Conservation (phyloP, 768 basidiomycete species). For the Leucocoprinus sp. region DNA sequence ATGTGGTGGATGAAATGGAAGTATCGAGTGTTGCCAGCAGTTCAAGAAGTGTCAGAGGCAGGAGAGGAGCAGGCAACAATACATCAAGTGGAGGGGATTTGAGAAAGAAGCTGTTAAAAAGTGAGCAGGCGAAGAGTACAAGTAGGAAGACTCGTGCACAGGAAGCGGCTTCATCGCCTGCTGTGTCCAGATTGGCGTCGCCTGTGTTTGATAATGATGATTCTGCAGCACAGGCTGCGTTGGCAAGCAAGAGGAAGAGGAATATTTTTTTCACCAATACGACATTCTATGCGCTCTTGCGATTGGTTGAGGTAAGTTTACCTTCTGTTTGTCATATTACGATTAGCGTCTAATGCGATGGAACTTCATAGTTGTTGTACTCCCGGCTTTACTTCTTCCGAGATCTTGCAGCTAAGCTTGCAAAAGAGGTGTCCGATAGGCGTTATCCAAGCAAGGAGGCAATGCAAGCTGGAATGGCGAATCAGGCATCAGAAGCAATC, state of each 20-base stretch:
- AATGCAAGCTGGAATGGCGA: slow-evolving; percentile 22
- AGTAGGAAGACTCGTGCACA: slow-evolving; percentile 49
- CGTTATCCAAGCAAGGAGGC: slow-evolving; percentile 17
- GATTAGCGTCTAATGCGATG: slow-evolving; percentile 5
- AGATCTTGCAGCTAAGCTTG: slow-evolving; percentile 45
- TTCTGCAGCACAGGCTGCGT: slow-evolving; percentile 24
- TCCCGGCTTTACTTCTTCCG: slow-evolving; percentile 78
- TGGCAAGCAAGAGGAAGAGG: slow-evolving; percentile 22
- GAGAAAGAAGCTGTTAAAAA: slow-evolving; percentile 74
- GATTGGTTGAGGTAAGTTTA: slow-evolving; percentile 71
- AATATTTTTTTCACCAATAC: slow-evolving; percentile 85
- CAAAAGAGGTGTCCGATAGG: slow-evolving; percentile 17
- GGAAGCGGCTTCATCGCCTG: slow-evolving; percentile 39
- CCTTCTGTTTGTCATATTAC: slow-evolving; percentile 9
- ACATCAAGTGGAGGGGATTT: slow-evolving; percentile 46
- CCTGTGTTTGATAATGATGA: slow-evolving; percentile 45
- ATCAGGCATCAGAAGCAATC: slow-evolving; percentile 19
- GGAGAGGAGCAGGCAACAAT: slow-evolving; percentile 7
- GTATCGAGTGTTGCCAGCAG: slow-evolving; percentile 23
- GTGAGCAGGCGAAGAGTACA: slow-evolving; percentile 71
- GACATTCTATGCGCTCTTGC: slow-evolving; percentile 76
- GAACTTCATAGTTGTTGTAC: slow-evolving; percentile 58
- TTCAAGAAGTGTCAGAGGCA: slow-evolving; percentile 6
- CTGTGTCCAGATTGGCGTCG: slow-evolving; percentile 54
- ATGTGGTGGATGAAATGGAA: slow-evolving; percentile 33